A percentile compares a stretch with the other conserved stretches of the same genome.
Conservation (phyloP, 1,284 basidiomycete genomes). For the Irpex sp. region DNA sequence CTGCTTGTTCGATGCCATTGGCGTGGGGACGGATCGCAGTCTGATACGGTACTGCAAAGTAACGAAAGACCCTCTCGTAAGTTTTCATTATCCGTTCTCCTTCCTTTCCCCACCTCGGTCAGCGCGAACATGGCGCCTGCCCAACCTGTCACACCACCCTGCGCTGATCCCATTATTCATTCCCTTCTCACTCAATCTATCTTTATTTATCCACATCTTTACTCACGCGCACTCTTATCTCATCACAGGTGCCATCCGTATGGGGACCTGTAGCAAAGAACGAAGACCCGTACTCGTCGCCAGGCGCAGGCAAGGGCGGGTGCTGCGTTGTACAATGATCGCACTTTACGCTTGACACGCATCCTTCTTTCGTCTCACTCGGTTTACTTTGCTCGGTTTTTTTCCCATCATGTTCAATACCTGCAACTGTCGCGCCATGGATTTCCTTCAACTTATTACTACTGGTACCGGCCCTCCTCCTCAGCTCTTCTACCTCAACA, state of each 20-base stretch:
- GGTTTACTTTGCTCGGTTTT: slow-evolving; percentile 12
- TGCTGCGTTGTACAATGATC: slow-evolving; percentile 49
- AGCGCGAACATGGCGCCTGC: not conserved
- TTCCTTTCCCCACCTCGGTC: not conserved
- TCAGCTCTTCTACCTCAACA: not conserved
- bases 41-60: slow-evolving; percentile 90
- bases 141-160: not conserved
- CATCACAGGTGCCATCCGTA: slow-evolving; percentile 73
- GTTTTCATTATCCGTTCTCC: slow-evolving; percentile 25
- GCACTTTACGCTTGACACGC: slow-evolving; percentile 3
- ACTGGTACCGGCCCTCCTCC: not conserved
- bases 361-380: slow-evolving; percentile 6
- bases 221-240: slow-evolving; percentile 1
- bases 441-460: not conserved
- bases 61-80: slow-evolving; percentile 83
- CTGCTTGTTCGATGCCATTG: not conserved
- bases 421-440: not conserved
- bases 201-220: not conserved
- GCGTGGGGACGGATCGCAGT: slow-evolving; percentile 35
- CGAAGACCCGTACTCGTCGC: slow-evolving; percentile 85
- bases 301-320: slow-evolving; percentile 48
- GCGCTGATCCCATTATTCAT: slow-evolving; percentile 1
- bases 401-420: not conserved
- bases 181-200: not conserved
- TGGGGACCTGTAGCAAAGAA: slow-evolving; percentile 90